Conservation (phyloP, 2,329 filamentous ascomycete genomes). For the Hypoxylon sp. region DNA sequence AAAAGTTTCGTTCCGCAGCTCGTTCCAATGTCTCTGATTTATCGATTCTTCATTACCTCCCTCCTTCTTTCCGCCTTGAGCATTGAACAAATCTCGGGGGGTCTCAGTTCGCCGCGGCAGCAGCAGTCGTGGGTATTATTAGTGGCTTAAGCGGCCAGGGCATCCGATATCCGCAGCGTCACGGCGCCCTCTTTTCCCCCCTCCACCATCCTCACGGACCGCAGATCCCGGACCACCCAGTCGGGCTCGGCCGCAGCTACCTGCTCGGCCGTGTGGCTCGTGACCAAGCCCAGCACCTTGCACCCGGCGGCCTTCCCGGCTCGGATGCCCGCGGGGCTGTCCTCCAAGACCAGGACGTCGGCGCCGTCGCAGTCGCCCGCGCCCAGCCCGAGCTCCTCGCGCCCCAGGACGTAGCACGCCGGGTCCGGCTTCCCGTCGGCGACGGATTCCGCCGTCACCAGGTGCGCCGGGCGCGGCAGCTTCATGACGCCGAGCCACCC, state of each 20-base stretch:
- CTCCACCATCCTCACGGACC: conserved; percentile 74
- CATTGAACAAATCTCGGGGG: too few species aligned
- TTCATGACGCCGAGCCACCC: conserved; percentile 78
- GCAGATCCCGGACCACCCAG: conserved; percentile 85
- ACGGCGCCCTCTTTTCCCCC: conserved; percentile 65
- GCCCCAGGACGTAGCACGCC: conserved; percentile 76
- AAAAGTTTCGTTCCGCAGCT: neutral
- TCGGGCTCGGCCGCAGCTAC: conserved; percentile 82
- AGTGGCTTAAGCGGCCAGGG: conserved; percentile 56
- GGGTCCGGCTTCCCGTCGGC: conserved; percentile 82
- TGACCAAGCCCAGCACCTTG: conserved; percentile 84
- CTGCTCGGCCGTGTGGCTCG: conserved; percentile 81
- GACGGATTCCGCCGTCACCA: conserved; percentile 83
- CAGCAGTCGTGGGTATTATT: neutral
- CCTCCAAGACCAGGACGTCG: conserved; percentile 82
- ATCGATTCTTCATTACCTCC: conserved; percentile 26
- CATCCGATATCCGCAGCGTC: conserved; percentile 75
- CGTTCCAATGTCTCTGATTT: conserved; percentile 19
- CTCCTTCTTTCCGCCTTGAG: conserved; percentile 2
- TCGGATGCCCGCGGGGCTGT: conserved; percentile 85
- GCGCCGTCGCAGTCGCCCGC: conserved; percentile 57
- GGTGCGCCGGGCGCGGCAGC: conserved; percentile 72
- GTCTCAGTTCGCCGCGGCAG: conserved; percentile 2
- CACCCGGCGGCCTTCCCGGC: conserved; percentile 89
- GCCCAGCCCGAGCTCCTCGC: conserved; percentile 67